Percentiles rank a stretch among this genome's conserved stretches.
These are phyloP conservation scores for Cymodocea nodosa DNA, from an alignment of 116 monocot species.

Conservation along the genomic window DNA sequence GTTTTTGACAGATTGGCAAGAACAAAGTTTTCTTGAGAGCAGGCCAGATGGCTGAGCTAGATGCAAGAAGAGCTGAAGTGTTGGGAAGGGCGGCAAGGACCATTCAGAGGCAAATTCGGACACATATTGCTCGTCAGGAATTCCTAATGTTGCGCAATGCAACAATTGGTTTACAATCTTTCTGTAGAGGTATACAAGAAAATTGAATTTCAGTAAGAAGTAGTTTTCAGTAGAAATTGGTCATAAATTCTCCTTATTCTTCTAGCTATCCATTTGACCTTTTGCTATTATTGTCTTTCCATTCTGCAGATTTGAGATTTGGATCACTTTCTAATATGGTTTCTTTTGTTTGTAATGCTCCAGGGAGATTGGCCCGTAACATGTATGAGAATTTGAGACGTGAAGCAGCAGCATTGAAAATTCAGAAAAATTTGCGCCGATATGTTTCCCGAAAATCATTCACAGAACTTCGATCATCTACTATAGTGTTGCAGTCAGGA, in stretches of 20 bases:
- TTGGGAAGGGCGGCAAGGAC: slow-evolving; percentile 58
- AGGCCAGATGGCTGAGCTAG: slow-evolving; percentile 91
- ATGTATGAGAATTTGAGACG: slow-evolving; percentile 63
- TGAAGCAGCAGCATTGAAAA: slow-evolving; percentile 65
- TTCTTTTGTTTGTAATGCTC: neutral
- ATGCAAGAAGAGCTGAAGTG: slow-evolving; percentile 77
- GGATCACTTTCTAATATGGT: neutral
- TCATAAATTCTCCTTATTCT: neutral
- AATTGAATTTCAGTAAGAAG: no score
- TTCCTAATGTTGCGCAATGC: slow-evolving; percentile 50
- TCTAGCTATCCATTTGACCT: neutral
- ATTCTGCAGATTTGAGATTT: neutral
- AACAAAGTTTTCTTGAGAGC: slow-evolving; percentile 89
- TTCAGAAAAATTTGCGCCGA: slow-evolving; percentile 67
- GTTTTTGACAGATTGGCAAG: slow-evolving; percentile 52
- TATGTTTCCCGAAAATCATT: slow-evolving; percentile 50
- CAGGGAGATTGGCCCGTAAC: slow-evolving; percentile 71
- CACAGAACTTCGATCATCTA: slow-evolving; percentile 29
- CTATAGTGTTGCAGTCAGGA: slow-evolving; percentile 67
- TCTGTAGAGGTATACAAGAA: slow-evolving; percentile 50
- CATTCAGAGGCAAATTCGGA: slow-evolving; percentile 62
- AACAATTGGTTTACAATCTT: slow-evolving; percentile 58
- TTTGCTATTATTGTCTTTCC: neutral
- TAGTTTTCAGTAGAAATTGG: neutral
- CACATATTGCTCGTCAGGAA: slow-evolving; percentile 69